A percentile compares a stretch with the other conserved stretches of the same genome.
These are phyloP conservation scores for Rhododendron kiyosumense DNA, from an alignment of 148 eudicot genomes.

Conservation along the genomic window DNA sequence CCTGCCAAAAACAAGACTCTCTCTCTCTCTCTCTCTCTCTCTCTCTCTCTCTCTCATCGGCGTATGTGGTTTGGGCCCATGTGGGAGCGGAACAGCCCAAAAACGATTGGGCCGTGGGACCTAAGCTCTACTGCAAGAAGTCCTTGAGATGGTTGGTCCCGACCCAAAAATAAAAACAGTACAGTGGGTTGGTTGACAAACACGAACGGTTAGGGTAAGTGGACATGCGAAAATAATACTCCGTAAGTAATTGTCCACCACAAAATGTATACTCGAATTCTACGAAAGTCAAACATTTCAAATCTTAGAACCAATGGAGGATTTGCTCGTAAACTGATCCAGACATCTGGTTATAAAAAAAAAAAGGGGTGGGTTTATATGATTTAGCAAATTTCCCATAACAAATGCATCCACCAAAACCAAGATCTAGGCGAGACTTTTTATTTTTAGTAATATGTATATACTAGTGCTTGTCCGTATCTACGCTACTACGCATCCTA, in stretches of 20 bases:
- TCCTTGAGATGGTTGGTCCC: neutral
- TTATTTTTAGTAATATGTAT: too few species aligned
- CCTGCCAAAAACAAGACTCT: neutral
- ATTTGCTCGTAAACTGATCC: too few species aligned
- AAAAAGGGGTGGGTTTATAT: too few species aligned
- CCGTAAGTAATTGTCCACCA: too few species aligned
- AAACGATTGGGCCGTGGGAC: neutral
- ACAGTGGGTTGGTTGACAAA: neutral
- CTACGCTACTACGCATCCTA: too few species aligned
- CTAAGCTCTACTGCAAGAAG: neutral
- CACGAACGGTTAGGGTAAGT: too few species aligned
- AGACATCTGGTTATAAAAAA: too few species aligned
- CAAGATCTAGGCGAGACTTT: neutral
- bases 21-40: neutral
- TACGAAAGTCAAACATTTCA: too few species aligned
- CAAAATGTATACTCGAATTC: too few species aligned
- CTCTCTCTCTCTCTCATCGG: neutral
- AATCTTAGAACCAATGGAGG: too few species aligned
- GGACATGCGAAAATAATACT: too few species aligned
- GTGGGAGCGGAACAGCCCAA: neutral
- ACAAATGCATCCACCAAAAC: neutral
- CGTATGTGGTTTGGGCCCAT: neutral
- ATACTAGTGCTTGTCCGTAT: too few species aligned
- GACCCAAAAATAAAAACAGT: neutral
- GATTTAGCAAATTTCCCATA: neutral